Conservation (phyloP, 257 asterid genomes). For the Nyctanthes arbortristis region DNA sequence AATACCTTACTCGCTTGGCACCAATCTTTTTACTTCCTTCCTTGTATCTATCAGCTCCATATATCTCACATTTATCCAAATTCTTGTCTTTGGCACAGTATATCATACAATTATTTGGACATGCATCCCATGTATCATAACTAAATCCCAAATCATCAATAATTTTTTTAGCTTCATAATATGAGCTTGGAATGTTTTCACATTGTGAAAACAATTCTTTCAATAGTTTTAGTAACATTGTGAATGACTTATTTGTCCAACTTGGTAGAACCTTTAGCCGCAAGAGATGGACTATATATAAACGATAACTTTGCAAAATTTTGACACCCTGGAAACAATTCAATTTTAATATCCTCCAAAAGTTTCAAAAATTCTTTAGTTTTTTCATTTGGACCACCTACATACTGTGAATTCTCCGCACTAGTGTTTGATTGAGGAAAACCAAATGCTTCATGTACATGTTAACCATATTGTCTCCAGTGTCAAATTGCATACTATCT, state of each 20-base stretch:
- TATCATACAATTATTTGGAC: slow-evolving; percentile 17
- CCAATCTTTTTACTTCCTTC: neutral
- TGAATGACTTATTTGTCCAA: slow-evolving; percentile 14
- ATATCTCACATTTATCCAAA: neutral
- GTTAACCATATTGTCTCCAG: no score
- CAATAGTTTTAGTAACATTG: no score
- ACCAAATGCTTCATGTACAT: no score
- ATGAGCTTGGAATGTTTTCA: neutral
- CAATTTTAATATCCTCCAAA: neutral
- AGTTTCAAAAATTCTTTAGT: neutral
- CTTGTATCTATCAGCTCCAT: neutral
- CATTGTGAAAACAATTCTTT: neutral
- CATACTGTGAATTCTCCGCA: no score
- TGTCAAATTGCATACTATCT: no score
- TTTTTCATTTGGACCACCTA: no score
- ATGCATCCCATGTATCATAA: slow-evolving; percentile 15
- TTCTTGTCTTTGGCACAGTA: slow-evolving; percentile 11
- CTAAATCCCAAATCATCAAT: slow-evolving; percentile 18
- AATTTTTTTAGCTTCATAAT: no score
- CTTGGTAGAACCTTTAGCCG: neutral
- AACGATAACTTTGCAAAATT: neutral
- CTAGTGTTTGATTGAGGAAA: no score
- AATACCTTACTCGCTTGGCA: neutral
- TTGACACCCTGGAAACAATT: neutral
- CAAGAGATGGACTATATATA: neutral